Percentiles rank a stretch among this genome's conserved stretches.
phyloP scores from a whole-genome alignment of 2,329 filamentous ascomycete genomes.

The Aspergillus amoenus region DNA sequence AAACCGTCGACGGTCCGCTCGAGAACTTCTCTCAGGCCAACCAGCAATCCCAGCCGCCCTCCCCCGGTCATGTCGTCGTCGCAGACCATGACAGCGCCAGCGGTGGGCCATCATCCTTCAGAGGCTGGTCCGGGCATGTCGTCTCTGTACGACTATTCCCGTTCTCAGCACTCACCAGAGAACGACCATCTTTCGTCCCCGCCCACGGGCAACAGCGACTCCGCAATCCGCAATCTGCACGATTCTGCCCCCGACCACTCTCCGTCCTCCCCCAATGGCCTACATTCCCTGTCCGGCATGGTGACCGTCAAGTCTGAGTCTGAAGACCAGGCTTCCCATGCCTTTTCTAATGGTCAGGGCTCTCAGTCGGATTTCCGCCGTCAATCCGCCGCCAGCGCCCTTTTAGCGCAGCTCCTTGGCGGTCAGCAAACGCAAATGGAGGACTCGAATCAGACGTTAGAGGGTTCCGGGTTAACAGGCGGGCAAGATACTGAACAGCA shows the following conservation, averaged over 20 bases:
- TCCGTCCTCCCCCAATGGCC: conserved; percentile 25
- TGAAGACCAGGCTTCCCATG: conserved; percentile 22
- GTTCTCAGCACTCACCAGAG: conserved; percentile 22
- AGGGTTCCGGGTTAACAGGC: conserved; percentile 4
- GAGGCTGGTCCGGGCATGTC: conserved; percentile 43
- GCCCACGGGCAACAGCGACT: conserved; percentile 38
- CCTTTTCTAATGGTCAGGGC: conserved; percentile 22
- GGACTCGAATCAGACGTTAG: conserved; percentile 13
- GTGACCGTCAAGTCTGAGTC: conserved; percentile 33
- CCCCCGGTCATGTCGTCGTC: conserved; percentile 46
- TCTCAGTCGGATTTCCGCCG: conserved; percentile 35
- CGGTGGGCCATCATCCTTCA: conserved; percentile 46
- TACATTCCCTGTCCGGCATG: conserved; percentile 26
- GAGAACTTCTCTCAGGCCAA: conserved; percentile 15
- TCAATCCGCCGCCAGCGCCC: conserved; percentile 42
- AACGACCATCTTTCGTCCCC: conserved; percentile 20
- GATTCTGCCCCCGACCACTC: conserved; percentile 32
- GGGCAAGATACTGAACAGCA: conserved; percentile 7
- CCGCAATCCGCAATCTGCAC: conserved; percentile 40
- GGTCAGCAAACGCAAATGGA: conserved; percentile 23
- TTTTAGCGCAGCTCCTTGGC: conserved; percentile 43
- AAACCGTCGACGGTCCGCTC: conserved; percentile 10
- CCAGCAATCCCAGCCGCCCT: conserved; percentile 20
- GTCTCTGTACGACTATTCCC: conserved; percentile 41
- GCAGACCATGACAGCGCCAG: conserved; percentile 49